These are phyloP conservation scores for Globisporangium takayamanum DNA, from an alignment of 352 stramenopile species.

Conservation along the genomic window DNA sequence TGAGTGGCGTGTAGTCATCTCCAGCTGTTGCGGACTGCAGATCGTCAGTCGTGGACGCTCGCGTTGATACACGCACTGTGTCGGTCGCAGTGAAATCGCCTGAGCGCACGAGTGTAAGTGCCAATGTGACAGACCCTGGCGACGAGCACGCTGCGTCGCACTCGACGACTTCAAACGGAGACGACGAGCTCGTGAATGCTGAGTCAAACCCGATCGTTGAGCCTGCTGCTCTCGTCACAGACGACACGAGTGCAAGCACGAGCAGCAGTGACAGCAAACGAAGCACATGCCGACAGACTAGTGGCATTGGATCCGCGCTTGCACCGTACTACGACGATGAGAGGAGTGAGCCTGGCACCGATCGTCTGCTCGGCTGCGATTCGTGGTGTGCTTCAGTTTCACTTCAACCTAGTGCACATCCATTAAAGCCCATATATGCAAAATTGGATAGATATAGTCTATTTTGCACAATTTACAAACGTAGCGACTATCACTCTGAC, in stretches of 20 bases:
- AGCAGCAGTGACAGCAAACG: neutral
- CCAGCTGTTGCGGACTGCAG: slow-evolving; percentile 14
- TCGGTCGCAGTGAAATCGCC: slow-evolving; percentile 19
- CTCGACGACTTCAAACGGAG: slow-evolving; percentile 24
- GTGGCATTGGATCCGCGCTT: neutral
- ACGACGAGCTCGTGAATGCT: slow-evolving; percentile 18
- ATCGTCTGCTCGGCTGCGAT: too few relatives aligned
- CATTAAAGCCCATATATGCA: too few relatives aligned
- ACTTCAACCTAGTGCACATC: too few relatives aligned
- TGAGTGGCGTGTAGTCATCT: slow-evolving; percentile 30
- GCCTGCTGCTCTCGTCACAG: neutral
- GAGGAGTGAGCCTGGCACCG: too few relatives aligned
- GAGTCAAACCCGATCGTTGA: slow-evolving; percentile 29
- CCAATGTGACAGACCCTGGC: slow-evolving; percentile 22
- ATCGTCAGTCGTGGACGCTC: slow-evolving; percentile 5
- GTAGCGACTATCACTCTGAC: too few relatives aligned
- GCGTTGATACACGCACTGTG: slow-evolving; percentile 34
- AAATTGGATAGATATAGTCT: too few relatives aligned
- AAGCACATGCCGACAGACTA: too few relatives aligned
- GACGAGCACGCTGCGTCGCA: slow-evolving; percentile 33
- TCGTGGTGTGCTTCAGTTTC: too few relatives aligned
- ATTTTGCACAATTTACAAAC: too few relatives aligned
- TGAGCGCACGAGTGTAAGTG: slow-evolving; percentile 27
- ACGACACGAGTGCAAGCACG: slow-evolving; percentile 1
- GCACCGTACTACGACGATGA: too few relatives aligned